Percentiles rank a stretch among this genome's conserved stretches.
phyloP scores from a whole-genome alignment of 768 basidiomycete genomes.

The Chlorophyllum brunneum region DNA sequence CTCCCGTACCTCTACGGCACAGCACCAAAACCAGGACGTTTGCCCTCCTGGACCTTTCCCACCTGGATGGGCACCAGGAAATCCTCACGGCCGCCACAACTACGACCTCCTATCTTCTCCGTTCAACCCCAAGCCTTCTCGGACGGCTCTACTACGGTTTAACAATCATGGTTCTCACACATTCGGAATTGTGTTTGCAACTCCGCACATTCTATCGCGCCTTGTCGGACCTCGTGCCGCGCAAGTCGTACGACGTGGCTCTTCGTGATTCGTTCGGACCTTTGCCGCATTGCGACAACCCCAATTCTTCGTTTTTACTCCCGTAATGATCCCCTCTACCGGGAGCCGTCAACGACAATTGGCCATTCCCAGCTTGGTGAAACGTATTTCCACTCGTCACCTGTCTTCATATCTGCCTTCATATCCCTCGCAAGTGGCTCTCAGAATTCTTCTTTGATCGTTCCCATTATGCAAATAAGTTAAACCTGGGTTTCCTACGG shows the following conservation, averaged over 20 bases:
- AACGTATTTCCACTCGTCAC: background rate
- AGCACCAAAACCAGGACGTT: no score
- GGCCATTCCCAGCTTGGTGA: background rate
- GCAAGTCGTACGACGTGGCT: conserved; percentile 4
- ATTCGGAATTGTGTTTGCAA: background rate
- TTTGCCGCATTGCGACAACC: conserved; percentile 1
- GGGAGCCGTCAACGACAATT: background rate
- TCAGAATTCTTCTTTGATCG: background rate
- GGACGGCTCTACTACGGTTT: background rate
- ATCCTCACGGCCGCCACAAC: background rate
- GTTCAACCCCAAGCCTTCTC: background rate
- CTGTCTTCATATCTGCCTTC: background rate
- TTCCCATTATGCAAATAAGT: background rate
- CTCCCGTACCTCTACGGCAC: no score
- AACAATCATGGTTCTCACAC: background rate
- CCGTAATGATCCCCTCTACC: background rate
- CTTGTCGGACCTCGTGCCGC: conserved; percentile 5
- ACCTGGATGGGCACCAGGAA: background rate
- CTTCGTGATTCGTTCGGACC: conserved; percentile 9
- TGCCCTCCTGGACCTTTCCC: no score
- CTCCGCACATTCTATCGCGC: background rate
- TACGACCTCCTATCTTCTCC: background rate
- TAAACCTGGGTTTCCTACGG: conserved; percentile 1
- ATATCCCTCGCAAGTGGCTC: background rate
- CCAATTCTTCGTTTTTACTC: background rate